These are phyloP conservation scores for Penicillium parvum DNA, from an alignment of 495 filamentous ascomycete species.

Conservation along the genomic window DNA sequence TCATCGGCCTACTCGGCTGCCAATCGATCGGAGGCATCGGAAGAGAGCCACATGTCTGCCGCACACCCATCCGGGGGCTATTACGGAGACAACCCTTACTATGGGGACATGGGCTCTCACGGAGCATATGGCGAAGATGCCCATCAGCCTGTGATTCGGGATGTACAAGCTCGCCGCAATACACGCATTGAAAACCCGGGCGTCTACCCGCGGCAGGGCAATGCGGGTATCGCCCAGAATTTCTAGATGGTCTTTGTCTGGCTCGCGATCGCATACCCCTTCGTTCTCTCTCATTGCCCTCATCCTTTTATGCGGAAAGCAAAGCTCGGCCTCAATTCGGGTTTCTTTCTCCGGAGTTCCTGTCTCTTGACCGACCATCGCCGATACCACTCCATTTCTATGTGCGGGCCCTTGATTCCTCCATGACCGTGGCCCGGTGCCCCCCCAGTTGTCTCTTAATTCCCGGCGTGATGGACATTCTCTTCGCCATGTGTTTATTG, in stretches of 20 bases:
- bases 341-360: constrained; percentile 1
- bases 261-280: no score
- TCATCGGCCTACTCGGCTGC: constrained; percentile 91
- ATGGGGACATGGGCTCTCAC: constrained; percentile 50
- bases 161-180: constrained; percentile 85
- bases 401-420: constrained; percentile 2
- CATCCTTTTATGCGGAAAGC: constrained; percentile 1
- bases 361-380: constrained; percentile 10
- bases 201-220: constrained; percentile 82
- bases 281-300: neutral
- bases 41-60: constrained; percentile 58
- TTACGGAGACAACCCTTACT: constrained; percentile 53
- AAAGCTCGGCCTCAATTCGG: constrained; percentile 12
- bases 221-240: constrained; percentile 96
- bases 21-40: constrained; percentile 78
- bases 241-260: constrained; percentile 60
- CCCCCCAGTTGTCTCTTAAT: constrained; percentile 14
- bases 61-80: constrained; percentile 43
- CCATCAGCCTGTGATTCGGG: constrained; percentile 84
- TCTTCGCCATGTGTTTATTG: constrained; percentile 27
- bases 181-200: constrained; percentile 88
- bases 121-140: constrained; percentile 52
- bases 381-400: constrained; percentile 22
- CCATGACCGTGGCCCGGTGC: constrained; percentile 9
- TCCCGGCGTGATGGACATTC: constrained; percentile 28